phyloP scores from a whole-genome alignment of 331 rosid genomes.

The Cydonia oblonga region DNA sequence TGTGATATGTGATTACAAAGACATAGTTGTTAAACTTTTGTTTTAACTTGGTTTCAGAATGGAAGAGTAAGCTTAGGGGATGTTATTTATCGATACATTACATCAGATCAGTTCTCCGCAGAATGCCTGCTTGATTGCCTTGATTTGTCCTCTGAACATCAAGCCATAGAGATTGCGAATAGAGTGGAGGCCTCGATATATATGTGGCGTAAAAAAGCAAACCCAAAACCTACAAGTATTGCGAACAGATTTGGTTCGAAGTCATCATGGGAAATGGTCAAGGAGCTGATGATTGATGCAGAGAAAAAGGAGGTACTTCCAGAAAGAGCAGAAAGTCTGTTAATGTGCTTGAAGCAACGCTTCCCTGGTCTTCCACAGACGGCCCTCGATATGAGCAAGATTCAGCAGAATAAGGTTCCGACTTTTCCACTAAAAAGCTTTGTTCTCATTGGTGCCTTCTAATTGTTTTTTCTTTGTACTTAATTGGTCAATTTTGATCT shows the following conservation, averaged over 20 bases:
- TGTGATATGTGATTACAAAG: background rate
- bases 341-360: conserved; percentile 73
- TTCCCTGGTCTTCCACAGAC: conserved; percentile 95
- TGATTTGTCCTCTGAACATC: conserved; percentile 91
- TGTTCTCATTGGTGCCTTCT: background rate
- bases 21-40: conserved; percentile 3
- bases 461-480: background rate
- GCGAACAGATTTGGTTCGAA: conserved; percentile 46
- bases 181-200: conserved; percentile 73
- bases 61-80: conserved; percentile 80
- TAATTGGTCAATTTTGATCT: conserved; percentile 7
- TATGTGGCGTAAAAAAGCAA: conserved; percentile 57
- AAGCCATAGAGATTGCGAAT: conserved; percentile 82
- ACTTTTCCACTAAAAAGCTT: background rate
- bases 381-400: conserved; percentile 78
- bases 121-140: conserved; percentile 83
- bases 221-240: conserved; percentile 35
- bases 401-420: conserved; percentile 81
- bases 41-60: conserved; percentile 48
- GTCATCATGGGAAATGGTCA: conserved; percentile 96
- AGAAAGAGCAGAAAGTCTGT: conserved; percentile 80
- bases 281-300: conserved; percentile 76
- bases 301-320: conserved; percentile 84
- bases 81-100: conserved; percentile 67
- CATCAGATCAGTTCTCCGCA: conserved; percentile 76